Evolutionary conservation across 371 early-diverging fungal species (phyloP).

Genomic region (Gilbertella persicaria): DNA sequence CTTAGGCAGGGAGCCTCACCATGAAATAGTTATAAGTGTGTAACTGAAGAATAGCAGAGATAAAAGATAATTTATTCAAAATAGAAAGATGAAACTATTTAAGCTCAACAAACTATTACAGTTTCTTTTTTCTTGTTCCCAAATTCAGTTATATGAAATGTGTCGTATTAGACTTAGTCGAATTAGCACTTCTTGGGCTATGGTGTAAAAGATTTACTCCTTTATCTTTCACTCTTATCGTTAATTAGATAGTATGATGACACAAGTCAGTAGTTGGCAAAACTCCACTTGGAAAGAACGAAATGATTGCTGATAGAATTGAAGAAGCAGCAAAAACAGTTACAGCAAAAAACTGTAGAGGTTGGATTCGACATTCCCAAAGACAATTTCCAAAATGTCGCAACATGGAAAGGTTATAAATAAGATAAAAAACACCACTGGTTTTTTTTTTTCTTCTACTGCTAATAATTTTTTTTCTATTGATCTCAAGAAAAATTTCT

Average conservation of each 20-base stretch:
- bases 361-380: slow-evolving; percentile 20
- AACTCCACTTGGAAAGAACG: slow-evolving; percentile 6
- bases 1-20: background rate
- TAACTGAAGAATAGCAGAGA: too few relatives aligned
- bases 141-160: slow-evolving; percentile 8
- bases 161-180: slow-evolving; percentile 7
- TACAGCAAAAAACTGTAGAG: slow-evolving; percentile 22
- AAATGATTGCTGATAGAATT: slow-evolving; percentile 17
- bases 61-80: too few relatives aligned
- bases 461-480: slow-evolving; percentile 9
- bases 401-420: slow-evolving; percentile 15
- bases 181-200: slow-evolving; percentile 8
- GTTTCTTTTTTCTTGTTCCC: slow-evolving; percentile 2
- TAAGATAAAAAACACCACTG: slow-evolving; percentile 11
- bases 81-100: too few relatives aligned
- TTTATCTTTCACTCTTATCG: slow-evolving; percentile 4
- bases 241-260: slow-evolving; percentile 1
- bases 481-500: slow-evolving; percentile 7
- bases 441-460: slow-evolving; percentile 17
- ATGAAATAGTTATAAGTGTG: too few relatives aligned
- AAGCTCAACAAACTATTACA: too few relatives aligned
- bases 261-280: slow-evolving; percentile 5
- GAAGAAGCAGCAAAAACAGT: slow-evolving; percentile 18
- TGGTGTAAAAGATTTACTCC: background rate
- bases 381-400: slow-evolving; percentile 16